A percentile compares a stretch with the other conserved stretches of the same genome.
Evolutionary conservation across 2,329 filamentous ascomycete species (phyloP).

Genomic region (Paraphaeosphaeria sporulosa): DNA sequence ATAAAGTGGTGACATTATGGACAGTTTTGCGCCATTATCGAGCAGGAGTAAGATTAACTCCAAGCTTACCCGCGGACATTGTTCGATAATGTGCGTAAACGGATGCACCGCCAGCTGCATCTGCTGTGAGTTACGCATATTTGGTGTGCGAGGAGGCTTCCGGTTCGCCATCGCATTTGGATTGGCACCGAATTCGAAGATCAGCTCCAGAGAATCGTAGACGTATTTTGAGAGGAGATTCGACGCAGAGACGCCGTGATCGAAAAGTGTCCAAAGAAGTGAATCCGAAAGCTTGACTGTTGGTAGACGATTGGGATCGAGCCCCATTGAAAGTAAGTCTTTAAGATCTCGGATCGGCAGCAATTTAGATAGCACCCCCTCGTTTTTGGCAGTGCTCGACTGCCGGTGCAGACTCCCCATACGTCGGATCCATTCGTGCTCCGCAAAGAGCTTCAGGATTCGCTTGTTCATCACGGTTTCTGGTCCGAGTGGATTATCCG

Average conservation of each 20-base stretch:
- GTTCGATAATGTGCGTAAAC: conserved; percentile 35
- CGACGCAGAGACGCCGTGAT: conserved; percentile 24
- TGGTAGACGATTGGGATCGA: conserved; percentile 31
- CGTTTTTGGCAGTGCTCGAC: conserved; percentile 16
- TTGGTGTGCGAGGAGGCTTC: conserved; percentile 20
- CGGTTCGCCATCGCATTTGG: conserved; percentile 28
- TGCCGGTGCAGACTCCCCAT: conserved; percentile 27
- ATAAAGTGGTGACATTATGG: conserved; percentile 31
- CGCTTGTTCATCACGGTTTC: conserved; percentile 23
- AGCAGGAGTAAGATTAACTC: conserved; percentile 32
- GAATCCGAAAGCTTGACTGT: conserved; percentile 24
- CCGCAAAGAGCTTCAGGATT: conserved; percentile 31
- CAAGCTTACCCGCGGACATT: conserved; percentile 29
- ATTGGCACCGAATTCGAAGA: conserved; percentile 27
- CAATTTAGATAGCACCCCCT: conserved; percentile 24
- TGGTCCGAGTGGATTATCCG: conserved; percentile 19
- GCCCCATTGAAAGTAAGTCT: conserved; percentile 34
- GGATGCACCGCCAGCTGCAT: conserved; percentile 26
- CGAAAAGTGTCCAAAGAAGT: conserved; percentile 35
- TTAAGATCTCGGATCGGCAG: conserved; percentile 31
- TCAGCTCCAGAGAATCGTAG: conserved; percentile 26
- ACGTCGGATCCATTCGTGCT: conserved; percentile 38
- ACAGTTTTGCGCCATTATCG: conserved; percentile 28
- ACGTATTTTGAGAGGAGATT: conserved; percentile 27
- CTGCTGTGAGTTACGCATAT: conserved; percentile 16